Base-by-base conservation (phyloP, 1,139 yeast genomes). In the Pichia kudriavzevii region DNA sequence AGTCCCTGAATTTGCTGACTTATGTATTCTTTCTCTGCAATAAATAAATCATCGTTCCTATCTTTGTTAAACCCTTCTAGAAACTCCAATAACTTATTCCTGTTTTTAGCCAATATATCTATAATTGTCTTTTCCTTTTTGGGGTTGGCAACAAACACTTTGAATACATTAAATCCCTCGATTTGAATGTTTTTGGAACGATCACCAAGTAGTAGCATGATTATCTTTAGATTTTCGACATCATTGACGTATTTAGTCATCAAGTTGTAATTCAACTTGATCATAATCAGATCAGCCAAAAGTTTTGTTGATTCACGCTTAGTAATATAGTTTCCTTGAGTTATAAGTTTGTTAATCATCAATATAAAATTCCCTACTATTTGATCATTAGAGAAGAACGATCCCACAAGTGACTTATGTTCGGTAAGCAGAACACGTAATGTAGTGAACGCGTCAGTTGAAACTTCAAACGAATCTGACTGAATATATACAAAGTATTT, bases 101-200 rank as follows among this genome's bases (percentile, higher is more conserved):
- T 77, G 57, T 91, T 91, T 52, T 87, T 87, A 29, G 78, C 73
- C 46, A 91, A 64, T 16, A 91, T 82, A 56, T 88, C 96, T 40
- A 72, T 63, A 3, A 91, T 77, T 9, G 80, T 75, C 53, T 79
- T 85, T 2, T 87, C 69, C 57, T 88, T 88, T 47, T 81, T 79
- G 6, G 98, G 98, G 56, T 91, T 91, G 7, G 96, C 98, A 23
- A 87, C 88, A 59, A 91, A 85, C 28, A 79, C 83, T 59, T 91
- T 91, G 63, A 91, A 91, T 25, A 91, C 80, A 49, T 91, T 91
- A 55, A 91, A 91, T 4, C 95, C 91, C 58, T 91, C 98, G 39
- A 77, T 63, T 55, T 87, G 95, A 41, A 91, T 67, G 56, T 87
- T 88, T 50, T 81, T 83, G 50, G 94, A 87, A 58, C 81, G 82